Conservation (phyloP, 805 yeast genomes). For the Candida incommunis region DNA sequence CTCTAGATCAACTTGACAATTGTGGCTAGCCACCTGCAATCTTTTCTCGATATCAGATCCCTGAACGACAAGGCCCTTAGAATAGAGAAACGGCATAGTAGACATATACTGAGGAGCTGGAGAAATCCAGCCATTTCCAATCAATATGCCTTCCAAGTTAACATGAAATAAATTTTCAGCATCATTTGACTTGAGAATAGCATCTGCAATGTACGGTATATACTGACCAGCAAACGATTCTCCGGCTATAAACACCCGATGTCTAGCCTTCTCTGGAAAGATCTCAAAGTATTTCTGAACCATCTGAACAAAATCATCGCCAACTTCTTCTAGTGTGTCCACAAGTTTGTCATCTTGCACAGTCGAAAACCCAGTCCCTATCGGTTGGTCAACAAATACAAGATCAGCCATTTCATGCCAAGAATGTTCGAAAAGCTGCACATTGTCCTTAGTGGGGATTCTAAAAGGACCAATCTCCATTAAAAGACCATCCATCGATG, state of each 20-base stretch:
- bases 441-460: conserved; percentile 27
- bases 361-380: conserved; percentile 81
- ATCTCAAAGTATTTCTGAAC: conserved; percentile 47
- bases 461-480: conserved; percentile 88
- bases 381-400: conserved; percentile 86
- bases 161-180: conserved; percentile 11
- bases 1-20: conserved; percentile 12
- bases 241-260: conserved; percentile 72
- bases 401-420: conserved; percentile 76
- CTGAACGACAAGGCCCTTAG: conserved; percentile 38
- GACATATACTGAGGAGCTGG: conserved; percentile 76
- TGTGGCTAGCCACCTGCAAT: conserved; percentile 4
- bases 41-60: conserved; percentile 14
- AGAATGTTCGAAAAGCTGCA: conserved; percentile 51
- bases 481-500: conserved; percentile 93
- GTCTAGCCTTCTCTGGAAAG: conserved; percentile 56
- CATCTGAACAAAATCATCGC: conserved; percentile 49
- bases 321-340: conserved; percentile 30
- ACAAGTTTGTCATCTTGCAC: conserved; percentile 32
- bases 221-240: conserved; percentile 97
- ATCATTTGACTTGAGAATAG: conserved; percentile 35
- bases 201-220: conserved; percentile 73
- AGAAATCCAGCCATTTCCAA: conserved; percentile 93
- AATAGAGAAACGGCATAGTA: conserved; percentile 55
- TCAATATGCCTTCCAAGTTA: conserved; percentile 50